Evolutionary conservation across 257 asterid genomes (phyloP), one percentile per base, ranked within the genome.

Genomic region (Solanum sejunctum): DNA sequence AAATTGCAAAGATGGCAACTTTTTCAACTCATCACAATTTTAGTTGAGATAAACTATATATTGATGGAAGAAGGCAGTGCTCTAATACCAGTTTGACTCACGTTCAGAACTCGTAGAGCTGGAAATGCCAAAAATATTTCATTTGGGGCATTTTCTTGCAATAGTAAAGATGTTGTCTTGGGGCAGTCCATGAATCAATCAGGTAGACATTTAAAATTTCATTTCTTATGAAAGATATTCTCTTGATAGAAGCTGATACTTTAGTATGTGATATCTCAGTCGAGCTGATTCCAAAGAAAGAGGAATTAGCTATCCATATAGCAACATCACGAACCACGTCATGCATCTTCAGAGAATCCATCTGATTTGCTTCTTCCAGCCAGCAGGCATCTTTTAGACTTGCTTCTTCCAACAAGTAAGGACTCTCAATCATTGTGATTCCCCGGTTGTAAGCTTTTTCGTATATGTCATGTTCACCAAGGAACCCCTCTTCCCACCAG

Each of bases 261-360:
- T 21, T 80, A 36, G 12, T 58, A 12, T 47, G 61, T 47, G 83
- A 28, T 10, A 82, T 82, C 43, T 51, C 43, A 60, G 10, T 10
- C 32, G 77, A 63, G 32, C 58, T 72, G 10, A 45, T 4, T 83
- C 90, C 88, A 36, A 2, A 49, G 86, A 87, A 10, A 4, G 1
- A 58, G n/a, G 85, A 57, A 13, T 45, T 16, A 2, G 52, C 85
- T 12, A 79, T 21, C 90, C 90, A 85, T 78, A 10, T 11, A 17
- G 64, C 84, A 49, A 87, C 88, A 85, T 87, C 85, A 12, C 73
- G 83, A 20, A 75, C 85, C 16, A 83, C 84, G 9, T 85, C 90
- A 8, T 85, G 90, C 88, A 87, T 83, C 86, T 85, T 83, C 23
- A 85, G 75, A 3, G 36, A 32, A 32, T 32, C 36, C 36, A 2